Evolutionary conservation across 371 early-diverging fungal species (phyloP), one percentile per base, ranked within the genome.

Genomic region (Syncephalastrum contaminatum): DNA sequence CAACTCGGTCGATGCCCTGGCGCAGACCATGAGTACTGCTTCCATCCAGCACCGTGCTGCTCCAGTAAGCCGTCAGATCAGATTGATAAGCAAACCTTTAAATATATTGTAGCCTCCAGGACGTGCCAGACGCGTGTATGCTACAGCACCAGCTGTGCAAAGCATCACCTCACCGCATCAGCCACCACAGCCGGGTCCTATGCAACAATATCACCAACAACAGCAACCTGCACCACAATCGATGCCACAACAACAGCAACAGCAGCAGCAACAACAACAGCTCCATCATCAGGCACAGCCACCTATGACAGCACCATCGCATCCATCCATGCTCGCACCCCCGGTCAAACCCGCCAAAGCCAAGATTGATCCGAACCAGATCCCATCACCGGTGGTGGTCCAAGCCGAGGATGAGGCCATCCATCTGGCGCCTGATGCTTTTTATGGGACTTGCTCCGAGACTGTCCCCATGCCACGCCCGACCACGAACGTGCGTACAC

Each of bases 341-440:
- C 36, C 36, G 10, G 36, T 30, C 6, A 30, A 30, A 30, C 36
- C 36, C 10, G 36, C 80, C 21, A 83, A 78, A 54, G 73, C 84
- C 3, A 82, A 84, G 36, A 97, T 98, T 47, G 94, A 98, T 66
- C 96, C 97, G 1, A 87, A 92, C 68, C 92, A 94, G 56, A 91
- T 98, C 43, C 98, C 98, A 8, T 89, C 93, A 14, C 95, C 96
- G 15, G 82, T 94, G 3, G 80, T 82, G 21, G 89, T 92, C 25
- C 94, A 93, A 50, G 78, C 82, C 39, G 66, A 71, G 14, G 93
- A 98, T 67, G 93, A 94, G 62, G 73, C 73, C 14, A 49, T 67
- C 4, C 88, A 86, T 72, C 74, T 75, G 4, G 62, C 67, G 45
- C 75, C 85, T 22, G 59, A 63, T 21, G 62, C 74, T 4, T 53